Evolutionary conservation across 495 filamentous ascomycete species (phyloP), one percentile per base, ranked within the genome.

Genomic region (Penicillium parvum): DNA sequence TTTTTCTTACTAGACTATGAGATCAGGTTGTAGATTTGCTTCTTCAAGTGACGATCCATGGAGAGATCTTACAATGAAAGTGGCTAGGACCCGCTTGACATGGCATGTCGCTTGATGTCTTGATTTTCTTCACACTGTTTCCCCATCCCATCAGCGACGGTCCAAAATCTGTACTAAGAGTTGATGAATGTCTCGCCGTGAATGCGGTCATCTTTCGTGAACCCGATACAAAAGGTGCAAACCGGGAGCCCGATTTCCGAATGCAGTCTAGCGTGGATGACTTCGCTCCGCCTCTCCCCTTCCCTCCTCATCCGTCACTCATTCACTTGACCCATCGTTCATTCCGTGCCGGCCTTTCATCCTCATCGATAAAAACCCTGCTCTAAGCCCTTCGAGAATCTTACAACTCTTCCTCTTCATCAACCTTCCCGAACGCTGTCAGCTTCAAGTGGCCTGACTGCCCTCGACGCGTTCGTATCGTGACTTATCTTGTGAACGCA

Each of bases 181-280:
- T n/a, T n/a, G n/a, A n/a, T n/a, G n/a, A n/a, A n/a, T n/a, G n/a
- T n/a, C n/a, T n/a, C n/a, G n/a, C n/a, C n/a, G n/a, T n/a, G n/a
- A n/a, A n/a, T n/a, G n/a, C n/a, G n/a, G n/a, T n/a, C n/a, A n/a
- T n/a, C n/a, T n/a, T n/a, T n/a, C n/a, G n/a, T n/a, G n/a, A n/a
- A n/a, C n/a, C n/a, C n/a, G 29, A 19, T 49, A 46, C 51, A 54
- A 54, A 54, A 41, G 39, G n/a, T n/a, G 19, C 26, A 49, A 53
- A 53, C 50, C 18, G 4, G 30, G 25, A 43, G 37, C 41, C 50
- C 46, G 40, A 42, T 40, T 18, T 15, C 43, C 48, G 20, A 48
- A 52, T 32, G 10, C 16, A 33, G 44, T n/a, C 25, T 55, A 39
- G 37, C 20, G 17, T 23, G 1, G 17, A 23, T 34, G 23, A 26